phyloP scores from a whole-genome alignment of 371 early-diverging fungal species.

The Encephalitozoon cuniculi region DNA sequence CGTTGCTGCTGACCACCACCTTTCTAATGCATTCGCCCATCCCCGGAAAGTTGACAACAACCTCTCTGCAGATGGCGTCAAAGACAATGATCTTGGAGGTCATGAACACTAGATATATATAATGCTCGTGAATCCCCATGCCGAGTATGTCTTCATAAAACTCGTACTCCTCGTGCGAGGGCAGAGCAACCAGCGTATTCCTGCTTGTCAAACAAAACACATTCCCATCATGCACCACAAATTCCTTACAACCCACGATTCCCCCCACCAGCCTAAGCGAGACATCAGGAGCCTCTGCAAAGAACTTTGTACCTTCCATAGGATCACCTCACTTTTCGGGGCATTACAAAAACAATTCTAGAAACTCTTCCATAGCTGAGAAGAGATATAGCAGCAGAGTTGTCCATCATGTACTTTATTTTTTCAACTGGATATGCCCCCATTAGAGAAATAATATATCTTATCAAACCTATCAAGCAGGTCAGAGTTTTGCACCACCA shows the following conservation, averaged over 20 bases:
- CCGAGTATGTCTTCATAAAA: neutral
- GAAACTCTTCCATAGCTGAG: neutral
- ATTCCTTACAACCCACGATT: neutral
- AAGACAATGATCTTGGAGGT: neutral
- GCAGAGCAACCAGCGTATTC: neutral
- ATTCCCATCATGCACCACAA: neutral
- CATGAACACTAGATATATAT: conserved; percentile 2
- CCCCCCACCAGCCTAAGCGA: neutral
- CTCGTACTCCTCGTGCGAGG: neutral
- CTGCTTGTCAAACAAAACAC: neutral
- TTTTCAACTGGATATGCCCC: neutral
- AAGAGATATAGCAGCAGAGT: too few species aligned
- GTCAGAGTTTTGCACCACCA: conserved; percentile 75
- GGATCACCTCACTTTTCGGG: neutral
- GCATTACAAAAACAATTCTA: neutral
- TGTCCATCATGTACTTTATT: neutral
- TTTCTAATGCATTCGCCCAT: neutral
- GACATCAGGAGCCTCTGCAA: neutral
- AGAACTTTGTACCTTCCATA: neutral
- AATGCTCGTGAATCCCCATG: neutral
- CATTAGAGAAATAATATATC: conserved; percentile 5
- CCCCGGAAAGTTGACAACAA: neutral
- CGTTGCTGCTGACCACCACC: neutral
- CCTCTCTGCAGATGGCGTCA: neutral
- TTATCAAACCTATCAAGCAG: conserved; percentile 66